phyloP scores from a whole-genome alignment of 176 grass and related monocot genomes.

The Paspalum vaginatum region DNA sequence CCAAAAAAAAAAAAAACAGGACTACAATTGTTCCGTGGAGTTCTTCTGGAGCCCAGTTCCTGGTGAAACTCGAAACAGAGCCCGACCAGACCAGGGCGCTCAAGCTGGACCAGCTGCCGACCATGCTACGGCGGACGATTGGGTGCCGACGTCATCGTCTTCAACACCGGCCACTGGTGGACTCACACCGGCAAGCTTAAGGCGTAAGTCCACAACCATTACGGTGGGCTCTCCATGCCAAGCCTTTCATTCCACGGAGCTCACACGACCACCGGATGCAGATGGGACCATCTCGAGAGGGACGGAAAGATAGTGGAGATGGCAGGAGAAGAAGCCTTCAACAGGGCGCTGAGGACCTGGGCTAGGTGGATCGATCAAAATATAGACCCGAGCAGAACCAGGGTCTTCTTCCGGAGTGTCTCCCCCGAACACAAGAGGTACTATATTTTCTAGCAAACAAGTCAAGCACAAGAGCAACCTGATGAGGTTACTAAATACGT shows the following conservation, averaged over 20 bases:
- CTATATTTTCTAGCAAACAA: too few species aligned
- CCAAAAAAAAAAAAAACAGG: neutral
- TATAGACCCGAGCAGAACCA: constrained; percentile 36
- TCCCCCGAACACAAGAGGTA: constrained; percentile 69
- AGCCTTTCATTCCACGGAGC: too few species aligned
- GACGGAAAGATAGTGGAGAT: constrained; percentile 40
- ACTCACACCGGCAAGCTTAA: constrained; percentile 63
- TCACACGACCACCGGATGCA: neutral
- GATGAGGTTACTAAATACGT: neutral
- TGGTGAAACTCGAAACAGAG: constrained; percentile 54
- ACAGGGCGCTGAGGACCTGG: constrained; percentile 49
- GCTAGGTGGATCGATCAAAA: constrained; percentile 52
- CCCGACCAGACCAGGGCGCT: constrained; percentile 39
- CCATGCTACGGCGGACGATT: neutral
- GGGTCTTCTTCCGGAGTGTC: constrained; percentile 64
- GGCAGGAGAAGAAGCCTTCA: constrained; percentile 43
- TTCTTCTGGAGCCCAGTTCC: constrained; percentile 73
- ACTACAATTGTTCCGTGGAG: constrained; percentile 61
- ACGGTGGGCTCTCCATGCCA: too few species aligned
- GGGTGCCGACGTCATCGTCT: constrained; percentile 53
- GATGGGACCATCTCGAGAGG: constrained; percentile 56
- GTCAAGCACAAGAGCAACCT: neutral
- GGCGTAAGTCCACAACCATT: constrained; percentile 38
- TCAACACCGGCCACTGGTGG: constrained; percentile 84
- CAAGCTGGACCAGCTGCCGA: constrained; percentile 53